phyloP scores from a whole-genome alignment of 192 early-diverging fungal genomes.

The Linnemannia elongata region DNA sequence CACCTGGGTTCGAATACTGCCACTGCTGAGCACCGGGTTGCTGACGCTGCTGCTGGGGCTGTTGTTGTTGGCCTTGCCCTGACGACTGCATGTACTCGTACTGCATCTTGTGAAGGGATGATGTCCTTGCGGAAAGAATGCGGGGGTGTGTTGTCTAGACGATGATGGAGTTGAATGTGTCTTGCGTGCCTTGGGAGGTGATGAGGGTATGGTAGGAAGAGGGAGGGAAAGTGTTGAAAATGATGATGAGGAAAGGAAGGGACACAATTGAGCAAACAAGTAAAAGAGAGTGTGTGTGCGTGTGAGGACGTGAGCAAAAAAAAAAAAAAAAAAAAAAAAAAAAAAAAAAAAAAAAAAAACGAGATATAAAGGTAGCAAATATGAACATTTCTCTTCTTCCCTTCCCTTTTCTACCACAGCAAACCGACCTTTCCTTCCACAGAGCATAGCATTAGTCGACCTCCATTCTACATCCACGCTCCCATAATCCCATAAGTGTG shows the following conservation, averaged over 20 bases:
- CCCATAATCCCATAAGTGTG: no score
- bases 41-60: conserved; percentile 23
- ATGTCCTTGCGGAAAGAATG: background rate
- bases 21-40: conserved; percentile 4
- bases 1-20: conserved; percentile 23
- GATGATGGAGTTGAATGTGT: background rate
- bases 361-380: background rate
- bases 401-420: no score
- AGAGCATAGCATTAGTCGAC: no score
- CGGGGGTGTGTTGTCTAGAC: background rate
- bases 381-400: background rate
- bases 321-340: background rate
- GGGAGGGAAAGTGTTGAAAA: background rate
- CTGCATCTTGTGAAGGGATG: conserved; percentile 13
- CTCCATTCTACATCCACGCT: no score
- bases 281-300: background rate
- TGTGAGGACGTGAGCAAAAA: background rate
- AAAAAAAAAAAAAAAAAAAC: background rate
- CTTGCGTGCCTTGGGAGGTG: background rate
- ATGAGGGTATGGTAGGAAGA: background rate
- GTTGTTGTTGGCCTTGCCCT: conserved; percentile 10
- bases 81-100: conserved; percentile 25
- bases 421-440: no score
- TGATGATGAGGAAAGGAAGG: background rate
- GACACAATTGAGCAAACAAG: background rate